Conservation (phyloP, 164 flowering plant species). For the Vitis labrusca region DNA sequence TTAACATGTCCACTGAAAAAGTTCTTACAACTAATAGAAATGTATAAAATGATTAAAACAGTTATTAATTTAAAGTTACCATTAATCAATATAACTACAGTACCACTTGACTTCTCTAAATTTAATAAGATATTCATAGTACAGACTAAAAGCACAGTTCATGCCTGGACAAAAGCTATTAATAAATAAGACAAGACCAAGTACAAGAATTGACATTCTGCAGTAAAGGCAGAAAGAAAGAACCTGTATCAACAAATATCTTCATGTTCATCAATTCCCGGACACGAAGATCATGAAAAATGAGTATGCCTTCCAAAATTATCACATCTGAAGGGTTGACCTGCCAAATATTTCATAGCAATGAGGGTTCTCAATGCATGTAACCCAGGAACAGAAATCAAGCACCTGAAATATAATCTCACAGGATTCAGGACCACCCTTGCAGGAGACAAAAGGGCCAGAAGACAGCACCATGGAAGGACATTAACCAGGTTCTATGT, state of each 20-base stretch:
- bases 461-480: not conserved
- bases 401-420: not conserved
- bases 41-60: too few relatives aligned
- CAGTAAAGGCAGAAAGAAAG: constrained; percentile 1
- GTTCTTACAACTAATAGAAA: too few relatives aligned
- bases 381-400: not conserved
- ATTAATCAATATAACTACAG: too few relatives aligned
- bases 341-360: constrained; percentile 39
- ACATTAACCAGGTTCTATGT: too few relatives aligned
- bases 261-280: constrained; percentile 95
- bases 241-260: constrained; percentile 99
- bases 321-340: constrained; percentile 96
- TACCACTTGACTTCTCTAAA: too few relatives aligned
- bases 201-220: not conserved
- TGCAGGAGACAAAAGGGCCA: not conserved
- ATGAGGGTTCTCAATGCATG: constrained; percentile 1
- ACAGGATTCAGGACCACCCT: not conserved
- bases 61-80: too few relatives aligned
- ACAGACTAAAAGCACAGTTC: not conserved
- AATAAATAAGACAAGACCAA: not conserved
- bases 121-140: too few relatives aligned
- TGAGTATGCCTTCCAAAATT: constrained; percentile 91
- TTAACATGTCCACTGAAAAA: too few relatives aligned
- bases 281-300: constrained; percentile 92
- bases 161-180: not conserved